These are phyloP conservation scores for Penicillium verrucosum DNA, from an alignment of 2,329 filamentous ascomycete genomes.

Conservation along the genomic window DNA sequence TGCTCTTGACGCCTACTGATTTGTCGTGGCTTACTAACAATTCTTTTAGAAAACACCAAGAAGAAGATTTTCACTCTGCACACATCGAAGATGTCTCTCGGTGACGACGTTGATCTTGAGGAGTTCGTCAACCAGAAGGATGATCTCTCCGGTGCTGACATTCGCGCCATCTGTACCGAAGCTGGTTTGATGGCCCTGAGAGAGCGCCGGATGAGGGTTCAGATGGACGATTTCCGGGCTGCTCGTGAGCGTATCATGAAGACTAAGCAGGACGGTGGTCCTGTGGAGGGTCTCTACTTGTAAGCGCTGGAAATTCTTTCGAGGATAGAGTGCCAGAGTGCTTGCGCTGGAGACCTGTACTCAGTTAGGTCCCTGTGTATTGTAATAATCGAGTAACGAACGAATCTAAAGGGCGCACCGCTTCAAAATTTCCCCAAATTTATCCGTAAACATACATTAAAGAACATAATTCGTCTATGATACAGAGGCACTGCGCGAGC, in stretches of 20 bases:
- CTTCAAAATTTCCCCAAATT: not conserved
- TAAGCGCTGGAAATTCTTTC: conserved; percentile 49
- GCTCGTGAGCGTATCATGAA: conserved; percentile 92
- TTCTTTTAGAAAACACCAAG: conserved; percentile 69
- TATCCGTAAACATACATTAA: not conserved
- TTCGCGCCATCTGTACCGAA: conserved; percentile 98
- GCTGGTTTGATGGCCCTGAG: conserved; percentile 90
- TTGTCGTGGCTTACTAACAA: conserved; percentile 20
- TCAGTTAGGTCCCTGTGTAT: conserved; percentile 22
- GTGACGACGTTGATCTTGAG: conserved; percentile 94
- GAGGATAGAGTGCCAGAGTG: not conserved
- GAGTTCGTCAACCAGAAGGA: conserved; percentile 99
- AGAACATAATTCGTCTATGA: not conserved
- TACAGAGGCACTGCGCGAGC: too few species aligned
- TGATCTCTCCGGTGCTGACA: conserved; percentile 92
- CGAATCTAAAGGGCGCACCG: conserved; percentile 8
- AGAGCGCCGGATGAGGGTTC: conserved; percentile 94
- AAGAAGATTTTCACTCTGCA: conserved; percentile 98
- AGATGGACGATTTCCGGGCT: conserved; percentile 96
- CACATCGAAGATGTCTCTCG: conserved; percentile 97
- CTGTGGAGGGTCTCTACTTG: conserved; percentile 90
- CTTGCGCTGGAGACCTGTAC: conserved; percentile 5
- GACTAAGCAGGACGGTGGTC: conserved; percentile 98
- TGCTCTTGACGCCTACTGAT: not conserved
- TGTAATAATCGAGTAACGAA: conserved; percentile 22